These are phyloP conservation scores for Nakazawaea ambrosiae DNA, from an alignment of 805 yeast genomes.

Conservation along the genomic window DNA sequence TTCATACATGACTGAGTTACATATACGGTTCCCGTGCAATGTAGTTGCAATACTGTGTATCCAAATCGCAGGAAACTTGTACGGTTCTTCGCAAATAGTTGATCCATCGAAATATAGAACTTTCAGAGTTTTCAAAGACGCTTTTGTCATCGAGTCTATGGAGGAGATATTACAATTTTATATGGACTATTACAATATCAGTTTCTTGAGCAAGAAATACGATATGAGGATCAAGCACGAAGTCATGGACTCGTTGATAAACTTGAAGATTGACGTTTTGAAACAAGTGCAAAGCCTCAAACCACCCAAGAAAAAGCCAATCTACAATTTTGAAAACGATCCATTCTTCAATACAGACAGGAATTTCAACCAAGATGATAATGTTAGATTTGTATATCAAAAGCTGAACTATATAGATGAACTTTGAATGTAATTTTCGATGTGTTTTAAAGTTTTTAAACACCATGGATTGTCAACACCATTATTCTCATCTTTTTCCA, in stretches of 20 bases:
- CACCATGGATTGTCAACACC: conserved; percentile 71
- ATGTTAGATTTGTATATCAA: conserved; percentile 10
- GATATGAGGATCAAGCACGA: conserved; percentile 11
- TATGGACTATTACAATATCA: conserved; percentile 20
- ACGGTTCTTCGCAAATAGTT: conserved; percentile 19
- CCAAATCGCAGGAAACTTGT: conserved; percentile 37
- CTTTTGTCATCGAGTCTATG: conserved; percentile 6
- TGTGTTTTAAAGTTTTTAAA: conserved; percentile 48
- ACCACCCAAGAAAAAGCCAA: conserved; percentile 2
- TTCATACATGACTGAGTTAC: conserved; percentile 59
- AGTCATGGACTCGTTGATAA: conserved; percentile 21
- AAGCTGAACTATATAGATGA: conserved; percentile 10
- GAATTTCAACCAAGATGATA: conserved; percentile 5
- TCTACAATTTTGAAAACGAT: conserved; percentile 5
- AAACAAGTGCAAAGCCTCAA: conserved; percentile 2
- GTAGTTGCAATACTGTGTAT: conserved; percentile 65
- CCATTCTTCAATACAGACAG: conserved; percentile 8
- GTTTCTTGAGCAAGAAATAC: conserved; percentile 15
- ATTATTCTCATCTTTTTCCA: conserved; percentile 62
- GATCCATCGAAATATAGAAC: conserved; percentile 5
- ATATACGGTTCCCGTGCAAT: conserved; percentile 68
- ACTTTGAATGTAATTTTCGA: conserved; percentile 23
- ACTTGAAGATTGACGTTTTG: conserved; percentile 22
- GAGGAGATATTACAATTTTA: conserved; percentile 23
- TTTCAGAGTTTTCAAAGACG: conserved; percentile 6